These are phyloP conservation scores for Vigna unguiculata DNA, from an alignment of 306 rosid genomes.

Conservation along the genomic window DNA sequence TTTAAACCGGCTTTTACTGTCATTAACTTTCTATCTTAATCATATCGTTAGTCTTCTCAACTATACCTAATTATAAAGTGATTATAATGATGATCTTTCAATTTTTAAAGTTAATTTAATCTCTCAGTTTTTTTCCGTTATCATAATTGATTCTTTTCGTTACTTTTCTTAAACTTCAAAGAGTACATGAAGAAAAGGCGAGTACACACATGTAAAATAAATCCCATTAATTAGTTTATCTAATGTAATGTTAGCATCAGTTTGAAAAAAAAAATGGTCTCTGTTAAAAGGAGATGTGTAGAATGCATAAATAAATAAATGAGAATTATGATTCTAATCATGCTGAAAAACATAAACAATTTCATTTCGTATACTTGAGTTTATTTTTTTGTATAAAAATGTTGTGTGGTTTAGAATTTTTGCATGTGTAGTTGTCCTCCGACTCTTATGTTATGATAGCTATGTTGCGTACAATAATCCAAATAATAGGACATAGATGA, in stretches of 20 bases:
- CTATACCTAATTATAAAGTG: background rate
- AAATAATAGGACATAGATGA: constrained; percentile 7
- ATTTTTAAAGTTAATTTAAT: background rate
- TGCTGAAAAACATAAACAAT: too few relatives aligned
- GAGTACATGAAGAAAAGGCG: too few relatives aligned
- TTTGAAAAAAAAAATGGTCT: too few relatives aligned
- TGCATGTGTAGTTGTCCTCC: background rate
- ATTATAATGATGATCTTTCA: background rate
- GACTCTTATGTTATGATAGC: background rate
- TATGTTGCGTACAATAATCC: constrained; percentile 5
- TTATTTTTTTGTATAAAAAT: background rate
- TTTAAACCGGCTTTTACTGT: background rate
- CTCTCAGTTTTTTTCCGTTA: background rate
- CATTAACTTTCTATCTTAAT: background rate
- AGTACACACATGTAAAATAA: too few relatives aligned
- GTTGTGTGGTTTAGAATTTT: constrained; percentile 12
- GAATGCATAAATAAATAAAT: too few relatives aligned
- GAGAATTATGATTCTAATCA: too few relatives aligned
- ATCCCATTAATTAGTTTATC: too few relatives aligned
- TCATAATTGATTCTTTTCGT: background rate
- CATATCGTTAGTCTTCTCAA: background rate
- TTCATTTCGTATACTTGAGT: background rate
- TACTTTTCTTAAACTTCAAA: background rate
- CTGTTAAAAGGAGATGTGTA: too few relatives aligned
- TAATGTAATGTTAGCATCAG: too few relatives aligned